Evolutionary conservation across 768 basidiomycete genomes (phyloP).

Genomic region (Lentinula raphanica): DNA sequence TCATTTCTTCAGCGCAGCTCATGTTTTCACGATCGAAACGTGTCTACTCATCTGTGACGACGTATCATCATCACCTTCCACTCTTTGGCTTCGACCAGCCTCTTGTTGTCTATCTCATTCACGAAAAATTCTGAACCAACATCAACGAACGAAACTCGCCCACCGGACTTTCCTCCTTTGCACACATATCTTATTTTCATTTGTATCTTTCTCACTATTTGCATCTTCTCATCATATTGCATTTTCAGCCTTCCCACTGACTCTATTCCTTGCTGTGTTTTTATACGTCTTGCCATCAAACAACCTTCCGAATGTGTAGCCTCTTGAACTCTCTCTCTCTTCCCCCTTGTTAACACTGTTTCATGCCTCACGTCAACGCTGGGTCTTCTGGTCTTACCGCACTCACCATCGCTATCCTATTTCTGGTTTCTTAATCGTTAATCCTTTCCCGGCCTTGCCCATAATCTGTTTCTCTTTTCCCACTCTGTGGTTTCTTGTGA

Average conservation of each 20-base stretch:
- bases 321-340: background rate
- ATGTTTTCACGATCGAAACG: constrained; percentile 5
- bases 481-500: background rate
- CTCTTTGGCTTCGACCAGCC: background rate
- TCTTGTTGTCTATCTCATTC: background rate
- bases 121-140: background rate
- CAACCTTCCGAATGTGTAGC: constrained; percentile 5
- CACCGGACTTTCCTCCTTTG: background rate
- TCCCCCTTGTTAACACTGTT: background rate
- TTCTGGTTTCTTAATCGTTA: background rate
- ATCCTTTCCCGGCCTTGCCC: background rate
- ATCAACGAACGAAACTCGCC: background rate
- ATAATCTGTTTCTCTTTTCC: background rate
- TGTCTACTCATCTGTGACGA: background rate
- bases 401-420: constrained; percentile 1
- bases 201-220: constrained; percentile 6
- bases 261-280: constrained; percentile 3
- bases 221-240: constrained; percentile 3
- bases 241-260: background rate
- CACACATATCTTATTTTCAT: constrained; percentile 8
- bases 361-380: background rate
- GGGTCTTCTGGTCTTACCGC: constrained; percentile 5
- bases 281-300: constrained; percentile 1
- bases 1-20: background rate
- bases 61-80: background rate